Evolutionary conservation across 306 rosid species (phyloP).

Genomic region (Vigna hirtella): DNA sequence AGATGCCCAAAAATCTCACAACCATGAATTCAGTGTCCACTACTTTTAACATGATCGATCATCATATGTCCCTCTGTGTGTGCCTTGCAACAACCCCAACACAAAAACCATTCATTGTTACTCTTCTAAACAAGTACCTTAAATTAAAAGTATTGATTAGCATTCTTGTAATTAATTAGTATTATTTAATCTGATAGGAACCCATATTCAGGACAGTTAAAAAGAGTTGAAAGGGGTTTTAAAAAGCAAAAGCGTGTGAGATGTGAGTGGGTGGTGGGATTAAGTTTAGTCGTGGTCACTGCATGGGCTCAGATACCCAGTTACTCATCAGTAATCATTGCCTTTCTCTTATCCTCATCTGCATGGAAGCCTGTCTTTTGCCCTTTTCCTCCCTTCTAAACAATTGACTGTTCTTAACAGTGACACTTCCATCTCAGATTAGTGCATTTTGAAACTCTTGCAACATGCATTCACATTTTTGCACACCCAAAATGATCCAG

Average conservation of each 20-base stretch:
- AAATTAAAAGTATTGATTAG: not conserved
- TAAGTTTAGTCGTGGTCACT: constrained; percentile 68
- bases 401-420: constrained; percentile 53
- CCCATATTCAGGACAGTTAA: constrained; percentile 52
- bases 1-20: constrained; percentile 51
- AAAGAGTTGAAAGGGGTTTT: constrained; percentile 22
- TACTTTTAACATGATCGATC: constrained; percentile 37
- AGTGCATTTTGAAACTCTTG: not conserved
- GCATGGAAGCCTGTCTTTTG: constrained; percentile 47
- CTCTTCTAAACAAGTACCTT: no score
- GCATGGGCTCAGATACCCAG: constrained; percentile 63
- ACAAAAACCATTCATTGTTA: not conserved
- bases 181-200: constrained; percentile 36
- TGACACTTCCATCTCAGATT: constrained; percentile 49
- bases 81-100: constrained; percentile 37
- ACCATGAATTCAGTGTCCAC: constrained; percentile 81
- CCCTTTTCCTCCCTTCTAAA: constrained; percentile 44
- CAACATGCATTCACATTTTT: constrained; percentile 23
- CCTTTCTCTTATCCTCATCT: constrained; percentile 52
- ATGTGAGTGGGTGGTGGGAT: constrained; percentile 52
- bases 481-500: constrained; percentile 30
- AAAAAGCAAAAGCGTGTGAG: constrained; percentile 39
- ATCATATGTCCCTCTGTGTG: constrained; percentile 25
- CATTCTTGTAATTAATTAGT: not conserved
- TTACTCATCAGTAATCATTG: constrained; percentile 56